A percentile compares a stretch with the other conserved stretches of the same genome.
Evolutionary conservation across 73 alveolate genomes (phyloP).

Genomic region (Diophrys appendiculata): DNA sequence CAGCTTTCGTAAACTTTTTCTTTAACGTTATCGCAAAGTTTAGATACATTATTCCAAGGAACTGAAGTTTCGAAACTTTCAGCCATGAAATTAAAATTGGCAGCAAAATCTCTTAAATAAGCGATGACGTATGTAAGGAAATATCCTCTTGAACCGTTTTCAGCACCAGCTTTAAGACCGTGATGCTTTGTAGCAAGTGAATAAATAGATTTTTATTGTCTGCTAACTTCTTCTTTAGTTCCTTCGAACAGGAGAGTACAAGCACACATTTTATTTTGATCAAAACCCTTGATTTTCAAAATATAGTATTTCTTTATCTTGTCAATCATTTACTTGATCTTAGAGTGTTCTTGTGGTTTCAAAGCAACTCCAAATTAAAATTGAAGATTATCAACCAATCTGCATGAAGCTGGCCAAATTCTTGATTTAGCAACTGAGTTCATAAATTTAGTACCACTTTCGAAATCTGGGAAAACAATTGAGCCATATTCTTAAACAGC

Average conservation of each 20-base stretch:
- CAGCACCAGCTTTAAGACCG: constrained; percentile 92
- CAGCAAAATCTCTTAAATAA: constrained; percentile 85
- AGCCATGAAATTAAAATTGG: constrained; percentile 71
- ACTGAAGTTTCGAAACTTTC: constrained; percentile 90
- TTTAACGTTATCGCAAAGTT: constrained; percentile 67
- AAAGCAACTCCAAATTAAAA: constrained; percentile 84
- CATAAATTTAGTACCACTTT: constrained; percentile 84
- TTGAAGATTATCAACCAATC: constrained; percentile 86
- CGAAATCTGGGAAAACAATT: constrained; percentile 83
- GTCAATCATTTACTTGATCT: constrained; percentile 65
- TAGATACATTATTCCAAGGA: constrained; percentile 80
- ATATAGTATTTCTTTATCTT: constrained; percentile 76
- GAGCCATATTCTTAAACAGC: constrained; percentile 77
- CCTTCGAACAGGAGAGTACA: constrained; percentile 89
- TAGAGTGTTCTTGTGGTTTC: constrained; percentile 65
- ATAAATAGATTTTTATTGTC: constrained; percentile 60
- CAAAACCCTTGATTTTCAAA: constrained; percentile 73
- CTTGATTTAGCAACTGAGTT: constrained; percentile 66
- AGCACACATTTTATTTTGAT: constrained; percentile 79
- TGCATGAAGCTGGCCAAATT: constrained; percentile 83
- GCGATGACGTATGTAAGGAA: constrained; percentile 90
- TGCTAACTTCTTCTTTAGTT: constrained; percentile 53
- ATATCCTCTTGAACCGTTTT: constrained; percentile 88
- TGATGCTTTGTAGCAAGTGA: constrained; percentile 61
- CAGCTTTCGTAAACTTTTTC: constrained; percentile 65